Base-by-base conservation (phyloP, 371 early-diverging fungal genomes). In the Amoeboaphelidium occidentale region DNA sequence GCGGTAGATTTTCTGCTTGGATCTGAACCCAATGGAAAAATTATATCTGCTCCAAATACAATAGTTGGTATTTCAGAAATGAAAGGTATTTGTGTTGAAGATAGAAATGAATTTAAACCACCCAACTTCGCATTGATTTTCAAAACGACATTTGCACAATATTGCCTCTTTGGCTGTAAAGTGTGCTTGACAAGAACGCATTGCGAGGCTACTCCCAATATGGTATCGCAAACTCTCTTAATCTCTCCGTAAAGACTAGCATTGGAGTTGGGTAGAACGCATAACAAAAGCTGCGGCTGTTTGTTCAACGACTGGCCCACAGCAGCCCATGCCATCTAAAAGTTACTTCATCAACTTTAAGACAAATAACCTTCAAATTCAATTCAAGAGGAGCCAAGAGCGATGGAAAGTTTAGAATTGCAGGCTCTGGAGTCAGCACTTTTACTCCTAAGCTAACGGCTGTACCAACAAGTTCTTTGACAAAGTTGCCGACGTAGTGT, bases 31-130 rank as follows among this genome's bases (percentile, higher is more conserved):
- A 50, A 55, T 41, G 61, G 65, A 60, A 74, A 75, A 6, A 85
- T 79, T 10, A 96, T 84, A 68, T 97, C 96, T 27, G 89, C 90
- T 42, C 96, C 97, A 55, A 97, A 65, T n/a, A 97, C 55, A 43
- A 97, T 81, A 2, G 90, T 92, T 0, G 85, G 79, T n/a, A 70
- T 62, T 39, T 72, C 61, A 43, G 67, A 61, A 45, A 86, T 63
- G 58, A 84, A 79, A n/a, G 69, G 66, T 51, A 77, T 54, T 60
- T 67, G 65, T 10, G 56, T 53, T 46, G 56, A 61, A 14, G 58
- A 55, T 47, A 70, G 51, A 53, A 55, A 67, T 23, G 60, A 54
- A 54, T 70, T 70, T 65, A 70, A 65, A 10, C 70, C 70, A 22
- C 70, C 70, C 3, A 70, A 53, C 63, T 87, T 89, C 47, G 76